Percentiles rank a stretch among this genome's conserved stretches.
Conservation (phyloP, 345 rosid species). For the Anastatica hierochuntica region DNA sequence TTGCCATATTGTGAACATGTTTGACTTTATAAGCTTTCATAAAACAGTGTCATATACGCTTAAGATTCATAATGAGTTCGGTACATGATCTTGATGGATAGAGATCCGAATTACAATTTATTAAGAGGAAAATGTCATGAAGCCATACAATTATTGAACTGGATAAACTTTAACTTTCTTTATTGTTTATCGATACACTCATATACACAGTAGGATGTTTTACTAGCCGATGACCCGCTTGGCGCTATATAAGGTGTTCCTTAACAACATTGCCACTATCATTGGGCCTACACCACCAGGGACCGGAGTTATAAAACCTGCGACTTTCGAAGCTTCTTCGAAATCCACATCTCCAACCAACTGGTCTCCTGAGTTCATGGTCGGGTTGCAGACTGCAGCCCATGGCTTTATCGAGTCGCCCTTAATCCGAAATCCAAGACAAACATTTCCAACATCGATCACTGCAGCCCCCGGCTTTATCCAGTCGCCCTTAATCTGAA, state of each 20-base stretch:
- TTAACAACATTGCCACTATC: constrained; percentile 90
- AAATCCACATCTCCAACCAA: constrained; percentile 73
- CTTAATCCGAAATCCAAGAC: constrained; percentile 44
- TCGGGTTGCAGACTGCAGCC: constrained; percentile 81
- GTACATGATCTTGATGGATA: no score
- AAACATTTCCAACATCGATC: constrained; percentile 81
- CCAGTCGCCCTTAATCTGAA: constrained; percentile 86
- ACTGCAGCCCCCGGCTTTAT: constrained; percentile 95
- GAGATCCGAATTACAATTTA: no score
- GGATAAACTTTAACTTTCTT: neutral
- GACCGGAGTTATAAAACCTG: constrained; percentile 81
- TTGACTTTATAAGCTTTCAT: no score
- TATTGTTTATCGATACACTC: no score
- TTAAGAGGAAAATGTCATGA: neutral
- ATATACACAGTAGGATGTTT: no score
- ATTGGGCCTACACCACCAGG: constrained; percentile 98
- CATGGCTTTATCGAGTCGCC: constrained; percentile 92
- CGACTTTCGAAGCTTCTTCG: constrained; percentile 63
- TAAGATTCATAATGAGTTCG: no score
- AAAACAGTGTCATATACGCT: no score
- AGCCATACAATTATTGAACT: neutral
- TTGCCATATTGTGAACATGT: no score
- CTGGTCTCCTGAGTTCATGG: constrained; percentile 52
- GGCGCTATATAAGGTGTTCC: constrained; percentile 75
- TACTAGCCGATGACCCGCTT: constrained; percentile 38